Evolutionary conservation across 2,329 filamentous ascomycete genomes (phyloP), one percentile per base, ranked within the genome.

Genomic region (Aureobasidium sp.): DNA sequence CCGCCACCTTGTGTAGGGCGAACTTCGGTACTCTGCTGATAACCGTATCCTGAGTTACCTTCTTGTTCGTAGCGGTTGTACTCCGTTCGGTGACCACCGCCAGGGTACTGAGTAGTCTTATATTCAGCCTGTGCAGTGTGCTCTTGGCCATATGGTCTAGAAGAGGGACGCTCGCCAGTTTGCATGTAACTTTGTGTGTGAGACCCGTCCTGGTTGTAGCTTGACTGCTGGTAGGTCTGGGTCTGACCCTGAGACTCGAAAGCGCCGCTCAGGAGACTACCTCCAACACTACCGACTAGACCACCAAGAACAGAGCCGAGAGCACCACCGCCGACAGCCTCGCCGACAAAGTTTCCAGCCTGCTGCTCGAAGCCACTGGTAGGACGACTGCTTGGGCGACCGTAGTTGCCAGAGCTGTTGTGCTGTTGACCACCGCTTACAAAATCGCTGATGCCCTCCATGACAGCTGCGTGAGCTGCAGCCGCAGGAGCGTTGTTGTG

Each of bases 231-330:
- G 66, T 81, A 82, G 7, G 65, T 65, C 62, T 80, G 84, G 49
- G 85, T 78, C 37, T 82, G 69, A 78, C 73, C 42, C 41, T 60
- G 11, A 61, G 63, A 62, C 64, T 79, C 78, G 58, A 88, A 82
- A 15, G 81, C 81, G 14, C 82, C 82, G 12, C 86, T 84, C 9
- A 95, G 81, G 17, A 92, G 76, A 42, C 84, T 84, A 39, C 82
- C 82, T 34, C 80, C 79, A 64, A 83, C 74, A 29, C 77, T 79
- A 34, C 80, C 78, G 31, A 89, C 87, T 37, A 89, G 74, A 31
- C 86, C 84, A 61, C 86, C 87, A 14, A 96, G 79, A 47, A 96
- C 76, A 27, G 87, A 86, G 34, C 88, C 87, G 1, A 91, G 72
- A 12, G 84, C 83, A 55, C 87, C 85, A 52, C 85, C 85, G 48